Evolutionary conservation across 2,329 filamentous ascomycete species (phyloP).

Genomic region (Teratosphaeria pseudoeucalypti): DNA sequence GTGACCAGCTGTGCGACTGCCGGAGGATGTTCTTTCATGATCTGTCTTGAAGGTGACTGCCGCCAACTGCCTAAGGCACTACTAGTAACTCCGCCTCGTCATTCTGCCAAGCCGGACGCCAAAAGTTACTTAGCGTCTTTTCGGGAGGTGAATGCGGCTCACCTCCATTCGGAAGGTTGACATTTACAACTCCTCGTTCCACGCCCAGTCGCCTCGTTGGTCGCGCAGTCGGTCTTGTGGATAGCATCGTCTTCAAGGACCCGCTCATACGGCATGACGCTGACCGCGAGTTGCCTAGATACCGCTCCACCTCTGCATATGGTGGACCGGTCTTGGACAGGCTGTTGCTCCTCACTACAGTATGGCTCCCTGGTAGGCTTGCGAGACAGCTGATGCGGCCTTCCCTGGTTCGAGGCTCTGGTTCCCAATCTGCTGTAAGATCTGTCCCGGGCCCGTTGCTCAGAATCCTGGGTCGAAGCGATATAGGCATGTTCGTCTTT

Average conservation of each 20-base stretch:
- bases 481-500: no score
- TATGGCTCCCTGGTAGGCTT: not conserved
- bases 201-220: no score
- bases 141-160: not conserved
- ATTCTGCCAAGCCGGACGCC: not conserved
- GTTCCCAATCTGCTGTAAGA: no score
- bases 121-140: not conserved
- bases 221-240: no score
- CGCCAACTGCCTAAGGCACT: not conserved
- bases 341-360: not conserved
- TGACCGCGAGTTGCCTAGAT: no score
- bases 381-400: not conserved
- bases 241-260: no score
- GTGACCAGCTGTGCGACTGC: not conserved
- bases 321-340: not conserved
- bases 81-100: not conserved
- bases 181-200: not conserved
- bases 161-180: not conserved
- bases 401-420: no score
- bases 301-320: not conserved
- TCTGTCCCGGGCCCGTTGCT: no score
- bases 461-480: no score
- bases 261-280: no score
- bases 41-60: not conserved
- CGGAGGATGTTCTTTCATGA: not conserved